Percentiles rank a stretch among this genome's conserved stretches.
Evolutionary conservation across 106 monocot genomes (phyloP).

Genomic region (Platanthera zijinensis): DNA sequence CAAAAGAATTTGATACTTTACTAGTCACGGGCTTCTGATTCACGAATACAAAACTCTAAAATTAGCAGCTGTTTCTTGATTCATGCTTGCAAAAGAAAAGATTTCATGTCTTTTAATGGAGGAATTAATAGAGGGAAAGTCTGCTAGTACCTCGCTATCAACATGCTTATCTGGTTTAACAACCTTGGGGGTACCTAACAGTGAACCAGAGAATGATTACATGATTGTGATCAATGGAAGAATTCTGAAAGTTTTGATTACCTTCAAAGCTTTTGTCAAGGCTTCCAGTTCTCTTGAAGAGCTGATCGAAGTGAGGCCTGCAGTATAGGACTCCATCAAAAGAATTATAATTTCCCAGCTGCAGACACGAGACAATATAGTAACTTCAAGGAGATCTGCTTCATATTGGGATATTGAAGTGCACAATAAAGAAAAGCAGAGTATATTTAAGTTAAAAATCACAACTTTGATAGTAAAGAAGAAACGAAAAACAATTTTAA

Average conservation of each 20-base stretch:
- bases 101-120: neutral
- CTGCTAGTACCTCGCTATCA: constrained; percentile 52
- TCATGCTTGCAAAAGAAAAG: neutral
- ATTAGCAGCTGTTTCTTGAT: neutral
- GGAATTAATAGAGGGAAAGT: neutral
- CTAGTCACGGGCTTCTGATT: constrained; percentile 30
- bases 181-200: constrained; percentile 79
- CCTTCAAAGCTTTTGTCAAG: constrained; percentile 96
- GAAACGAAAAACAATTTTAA: neutral
- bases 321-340: constrained; percentile 95
- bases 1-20: constrained; percentile 65
- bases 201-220: neutral
- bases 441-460: neutral
- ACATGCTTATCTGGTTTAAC: constrained; percentile 61
- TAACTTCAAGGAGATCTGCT: neutral
- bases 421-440: neutral
- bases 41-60: neutral
- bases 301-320: constrained; percentile 92
- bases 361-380: constrained; percentile 4
- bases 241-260: constrained; percentile 6
- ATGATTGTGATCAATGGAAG: neutral
- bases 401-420: neutral
- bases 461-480: neutral
- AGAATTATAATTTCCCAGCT: constrained; percentile 90
- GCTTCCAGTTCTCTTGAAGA: constrained; percentile 92